Evolutionary conservation across 768 basidiomycete genomes (phyloP).

Genomic region (Leucosporidium creatinivorum): DNA sequence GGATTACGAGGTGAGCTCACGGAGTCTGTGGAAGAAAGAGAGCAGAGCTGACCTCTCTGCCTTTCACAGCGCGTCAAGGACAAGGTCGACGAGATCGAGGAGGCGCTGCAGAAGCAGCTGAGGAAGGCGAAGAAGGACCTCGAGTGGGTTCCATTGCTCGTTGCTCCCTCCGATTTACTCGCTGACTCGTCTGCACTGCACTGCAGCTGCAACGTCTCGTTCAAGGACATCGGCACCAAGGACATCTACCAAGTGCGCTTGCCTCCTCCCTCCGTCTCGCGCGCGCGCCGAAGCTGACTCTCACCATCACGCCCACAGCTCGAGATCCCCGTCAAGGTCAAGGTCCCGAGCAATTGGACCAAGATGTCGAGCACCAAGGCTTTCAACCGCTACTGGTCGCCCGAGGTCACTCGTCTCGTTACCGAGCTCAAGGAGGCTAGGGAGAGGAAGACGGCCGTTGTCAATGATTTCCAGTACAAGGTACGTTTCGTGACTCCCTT

Average conservation of each 20-base stretch:
- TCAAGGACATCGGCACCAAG: conserved; percentile 37
- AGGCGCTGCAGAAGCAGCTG: conserved; percentile 60
- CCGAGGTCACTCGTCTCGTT: conserved; percentile 61
- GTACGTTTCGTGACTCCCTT: conserved; percentile 11
- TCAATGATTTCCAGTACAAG: conserved; percentile 74
- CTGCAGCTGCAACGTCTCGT: neutral
- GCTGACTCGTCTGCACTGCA: conserved; percentile 15
- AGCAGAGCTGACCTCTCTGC: neutral
- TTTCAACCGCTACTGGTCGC: conserved; percentile 67
- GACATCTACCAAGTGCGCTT: conserved; percentile 34
- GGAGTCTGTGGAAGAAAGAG: too few species aligned
- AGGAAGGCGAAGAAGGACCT: conserved; percentile 60
- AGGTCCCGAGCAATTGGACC: conserved; percentile 52
- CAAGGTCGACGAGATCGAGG: conserved; percentile 65
- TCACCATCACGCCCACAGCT: conserved; percentile 11
- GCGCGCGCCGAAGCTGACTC: neutral
- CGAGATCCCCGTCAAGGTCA: conserved; percentile 25
- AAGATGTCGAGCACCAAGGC: conserved; percentile 56
- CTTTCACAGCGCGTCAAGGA: conserved; percentile 48
- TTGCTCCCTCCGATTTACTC: neutral
- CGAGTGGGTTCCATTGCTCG: conserved; percentile 43
- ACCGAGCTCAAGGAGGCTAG: conserved; percentile 85
- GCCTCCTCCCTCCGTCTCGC: neutral
- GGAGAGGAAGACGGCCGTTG: conserved; percentile 69
- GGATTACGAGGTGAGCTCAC: conserved; percentile 56